Percentiles rank a stretch among this genome's conserved stretches.
Conservation (phyloP, 2,329 filamentous ascomycete genomes). For the Didymella pomorum region DNA sequence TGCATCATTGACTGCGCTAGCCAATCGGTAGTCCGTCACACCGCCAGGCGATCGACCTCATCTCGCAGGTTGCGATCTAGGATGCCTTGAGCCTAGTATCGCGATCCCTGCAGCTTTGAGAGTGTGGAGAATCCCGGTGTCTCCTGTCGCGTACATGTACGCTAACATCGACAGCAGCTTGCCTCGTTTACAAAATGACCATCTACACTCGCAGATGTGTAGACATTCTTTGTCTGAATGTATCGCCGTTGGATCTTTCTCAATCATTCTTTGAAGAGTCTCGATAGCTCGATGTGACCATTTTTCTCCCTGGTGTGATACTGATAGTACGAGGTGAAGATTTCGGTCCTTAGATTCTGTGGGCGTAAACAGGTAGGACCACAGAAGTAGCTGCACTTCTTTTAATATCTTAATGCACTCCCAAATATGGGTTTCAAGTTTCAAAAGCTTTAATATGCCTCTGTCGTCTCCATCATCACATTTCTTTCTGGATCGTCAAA, state of each 20-base stretch:
- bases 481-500: too few species aligned
- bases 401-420: not conserved
- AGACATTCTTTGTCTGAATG: too few species aligned
- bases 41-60: constrained; percentile 10
- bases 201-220: too few species aligned
- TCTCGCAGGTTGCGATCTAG: constrained; percentile 3
- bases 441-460: not conserved
- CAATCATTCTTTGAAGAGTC: not conserved
- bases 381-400: not conserved
- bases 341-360: too few species aligned
- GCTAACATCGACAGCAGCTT: not conserved
- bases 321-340: too few species aligned
- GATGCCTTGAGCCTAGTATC: constrained; percentile 1
- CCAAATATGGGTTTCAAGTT: not conserved
- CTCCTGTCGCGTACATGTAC: not conserved
- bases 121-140: not conserved
- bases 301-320: not conserved
- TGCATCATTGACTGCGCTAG: constrained; percentile 14
- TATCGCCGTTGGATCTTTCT: not conserved
- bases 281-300: not conserved
- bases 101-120: not conserved
- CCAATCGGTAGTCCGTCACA: constrained; percentile 19
- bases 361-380: not conserved
- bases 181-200: not conserved
- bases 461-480: not conserved